A percentile compares a stretch with the other conserved stretches of the same genome.
Conservation (phyloP, 148 eudicot species). For the Persicaria tinctoria region DNA sequence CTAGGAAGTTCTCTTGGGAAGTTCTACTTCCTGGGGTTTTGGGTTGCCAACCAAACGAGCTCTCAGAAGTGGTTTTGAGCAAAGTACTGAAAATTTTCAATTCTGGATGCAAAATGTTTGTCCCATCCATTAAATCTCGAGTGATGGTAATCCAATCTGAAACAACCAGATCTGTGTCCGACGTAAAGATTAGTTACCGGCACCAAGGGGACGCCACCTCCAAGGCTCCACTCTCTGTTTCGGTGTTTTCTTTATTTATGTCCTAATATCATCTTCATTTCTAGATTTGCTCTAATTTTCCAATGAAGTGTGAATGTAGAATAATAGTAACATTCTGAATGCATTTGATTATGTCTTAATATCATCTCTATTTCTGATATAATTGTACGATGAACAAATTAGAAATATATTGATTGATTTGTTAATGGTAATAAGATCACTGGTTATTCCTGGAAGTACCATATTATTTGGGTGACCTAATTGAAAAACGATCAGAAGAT, state of each 20-base stretch:
- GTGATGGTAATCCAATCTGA: no score
- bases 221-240: not conserved
- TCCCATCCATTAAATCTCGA: no score
- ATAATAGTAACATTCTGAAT: not conserved
- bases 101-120: no score
- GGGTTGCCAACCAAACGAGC: no score
- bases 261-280: not conserved
- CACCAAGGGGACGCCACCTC: no score
- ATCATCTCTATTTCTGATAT: not conserved
- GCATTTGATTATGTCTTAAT: not conserved
- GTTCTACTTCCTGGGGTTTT: no score
- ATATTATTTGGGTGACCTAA: slow-evolving; percentile 72
- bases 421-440: not conserved
- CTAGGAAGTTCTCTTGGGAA: no score
- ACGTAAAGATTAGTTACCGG: no score
- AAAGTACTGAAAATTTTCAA: no score
- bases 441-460: slow-evolving; percentile 44
- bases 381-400: not conserved
- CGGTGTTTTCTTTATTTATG: not conserved
- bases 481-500: slow-evolving; percentile 55
- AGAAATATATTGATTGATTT: not conserved
- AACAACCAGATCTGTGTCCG: no score
- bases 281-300: not conserved
- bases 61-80: no score
- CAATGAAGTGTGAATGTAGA: not conserved